Evolutionary conservation across 257 asterid genomes (phyloP), one percentile per base, ranked within the genome.

Genomic region (Solanum corneliomulleri): DNA sequence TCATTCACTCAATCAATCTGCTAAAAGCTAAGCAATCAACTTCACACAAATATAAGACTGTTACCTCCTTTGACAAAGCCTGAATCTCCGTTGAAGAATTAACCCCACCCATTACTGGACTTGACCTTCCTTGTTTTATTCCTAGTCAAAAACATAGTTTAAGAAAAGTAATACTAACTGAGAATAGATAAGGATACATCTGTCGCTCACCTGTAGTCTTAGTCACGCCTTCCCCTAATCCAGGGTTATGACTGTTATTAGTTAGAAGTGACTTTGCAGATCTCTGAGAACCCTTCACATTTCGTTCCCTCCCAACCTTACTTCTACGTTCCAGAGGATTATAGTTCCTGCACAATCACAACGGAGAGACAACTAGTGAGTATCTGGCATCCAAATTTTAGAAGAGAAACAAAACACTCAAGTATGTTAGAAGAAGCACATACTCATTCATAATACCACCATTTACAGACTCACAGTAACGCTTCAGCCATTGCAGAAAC

Each of bases 401-500:
- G 85, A 49, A 81, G 29, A 10, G 69, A 18, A 80, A 81, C 69
- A 68, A 80, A 25, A 37, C 42, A 45, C 86, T 21, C 2, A 47
- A 84, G 60, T 88, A 88, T 69, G 83, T 85, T 33, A 64, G 83
- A 68, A 69, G 86, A 86, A 86, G 87, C 35, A 41, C 89, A 37
- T 91, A 96, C 99, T 96, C 96, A 71, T 94, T 95, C 95, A 93
- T 93, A 72, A 93, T 90, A 86, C 99, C 99, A 58, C 99, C 98
- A 37, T 93, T 95, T 47, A 96, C 89, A 41, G 98, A 94, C 91
- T 96, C 99, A 85, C 98, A 96, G 74, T 95, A 93, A 82, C 96
- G 98, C 89, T 96, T 96, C 90, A 96, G 91, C 99, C 99, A 96
- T 89, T 96, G 99, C 75, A 96, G 91, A 77, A 96, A 96, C 92